phyloP scores from a whole-genome alignment of 805 yeast genomes.

The Candida parachauliodes region DNA sequence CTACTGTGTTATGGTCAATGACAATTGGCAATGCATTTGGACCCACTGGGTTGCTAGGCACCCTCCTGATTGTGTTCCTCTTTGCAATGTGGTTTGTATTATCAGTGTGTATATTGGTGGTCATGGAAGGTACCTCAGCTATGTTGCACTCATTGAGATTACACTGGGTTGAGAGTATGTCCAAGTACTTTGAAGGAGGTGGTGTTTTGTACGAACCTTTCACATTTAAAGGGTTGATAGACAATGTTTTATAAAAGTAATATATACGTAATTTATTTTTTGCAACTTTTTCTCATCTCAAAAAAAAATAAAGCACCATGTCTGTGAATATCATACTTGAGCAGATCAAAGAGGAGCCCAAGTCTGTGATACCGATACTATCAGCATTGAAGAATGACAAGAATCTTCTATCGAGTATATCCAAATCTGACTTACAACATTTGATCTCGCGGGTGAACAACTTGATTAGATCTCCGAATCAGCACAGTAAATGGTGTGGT shows the following conservation, averaged over 20 bases:
- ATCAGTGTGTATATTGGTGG: slow-evolving; percentile 85
- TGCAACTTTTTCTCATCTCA: slow-evolving; percentile 9
- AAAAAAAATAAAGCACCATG: slow-evolving; percentile 11
- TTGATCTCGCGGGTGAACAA: slow-evolving; percentile 39
- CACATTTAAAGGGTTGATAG: slow-evolving; percentile 48
- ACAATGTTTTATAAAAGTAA: slow-evolving; percentile 15
- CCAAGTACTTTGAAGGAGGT: slow-evolving; percentile 96
- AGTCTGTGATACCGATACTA: slow-evolving; percentile 29
- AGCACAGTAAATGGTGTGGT: slow-evolving; percentile 57
- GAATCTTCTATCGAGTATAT: slow-evolving; percentile 35
- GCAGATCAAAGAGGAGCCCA: slow-evolving; percentile 23
- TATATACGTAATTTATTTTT: not conserved
- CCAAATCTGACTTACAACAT: slow-evolving; percentile 49
- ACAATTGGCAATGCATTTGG: slow-evolving; percentile 80
- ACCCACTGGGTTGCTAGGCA: slow-evolving; percentile 60
- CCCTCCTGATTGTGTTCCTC: slow-evolving; percentile 68
- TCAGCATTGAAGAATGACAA: slow-evolving; percentile 25
- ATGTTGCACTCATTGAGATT: slow-evolving; percentile 98
- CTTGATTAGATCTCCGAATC: slow-evolving; percentile 24
- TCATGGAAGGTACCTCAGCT: slow-evolving; percentile 99
- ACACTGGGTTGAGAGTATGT: slow-evolving; percentile 99
- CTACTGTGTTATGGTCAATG: slow-evolving; percentile 95
- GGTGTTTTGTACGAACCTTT: slow-evolving; percentile 92
- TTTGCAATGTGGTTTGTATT: slow-evolving; percentile 94
- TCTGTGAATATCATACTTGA: slow-evolving; percentile 19